Evolutionary conservation across 768 basidiomycete species (phyloP).

Genomic region (Auriscalpium orientale): DNA sequence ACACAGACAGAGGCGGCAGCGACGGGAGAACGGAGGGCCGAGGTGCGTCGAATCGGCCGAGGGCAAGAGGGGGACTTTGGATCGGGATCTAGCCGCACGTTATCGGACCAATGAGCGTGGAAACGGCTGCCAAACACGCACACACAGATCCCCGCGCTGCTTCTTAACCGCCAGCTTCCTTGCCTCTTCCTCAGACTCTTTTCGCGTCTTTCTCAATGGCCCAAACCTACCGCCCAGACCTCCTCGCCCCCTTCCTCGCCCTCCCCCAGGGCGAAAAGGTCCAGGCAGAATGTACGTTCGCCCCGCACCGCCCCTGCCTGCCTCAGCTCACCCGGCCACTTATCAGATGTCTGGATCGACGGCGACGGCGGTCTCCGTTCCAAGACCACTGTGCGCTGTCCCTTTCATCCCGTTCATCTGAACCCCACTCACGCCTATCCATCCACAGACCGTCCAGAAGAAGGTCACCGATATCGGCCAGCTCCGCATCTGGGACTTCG

Average conservation of each 20-base stretch:
- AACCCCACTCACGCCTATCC: conserved; percentile 6
- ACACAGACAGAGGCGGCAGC: too few species aligned
- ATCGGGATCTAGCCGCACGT: neutral
- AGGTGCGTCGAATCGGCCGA: too few species aligned
- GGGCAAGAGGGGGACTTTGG: neutral
- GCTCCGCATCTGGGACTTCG: conserved; percentile 98
- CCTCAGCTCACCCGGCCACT: conserved; percentile 16
- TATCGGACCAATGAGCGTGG: neutral
- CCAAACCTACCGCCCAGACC: conserved; percentile 62
- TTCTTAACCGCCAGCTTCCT: neutral
- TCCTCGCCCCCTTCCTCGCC: conserved; percentile 84
- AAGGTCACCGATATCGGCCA: conserved; percentile 82
- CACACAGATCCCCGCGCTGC: neutral
- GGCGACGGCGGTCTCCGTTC: conserved; percentile 90
- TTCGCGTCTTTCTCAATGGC: conserved; percentile 14
- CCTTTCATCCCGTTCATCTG: neutral
- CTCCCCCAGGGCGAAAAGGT: conserved; percentile 87
- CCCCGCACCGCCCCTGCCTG: conserved; percentile 5
- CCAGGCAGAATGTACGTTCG: conserved; percentile 83
- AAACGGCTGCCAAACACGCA: neutral
- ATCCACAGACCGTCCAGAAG: conserved; percentile 70
- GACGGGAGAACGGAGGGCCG: too few species aligned
- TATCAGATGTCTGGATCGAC: conserved; percentile 94
- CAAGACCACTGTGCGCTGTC: conserved; percentile 77
- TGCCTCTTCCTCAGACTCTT: neutral